Evolutionary conservation across 73 alveolate genomes (phyloP).

Genomic region (Tetrahymena malaccensis): DNA sequence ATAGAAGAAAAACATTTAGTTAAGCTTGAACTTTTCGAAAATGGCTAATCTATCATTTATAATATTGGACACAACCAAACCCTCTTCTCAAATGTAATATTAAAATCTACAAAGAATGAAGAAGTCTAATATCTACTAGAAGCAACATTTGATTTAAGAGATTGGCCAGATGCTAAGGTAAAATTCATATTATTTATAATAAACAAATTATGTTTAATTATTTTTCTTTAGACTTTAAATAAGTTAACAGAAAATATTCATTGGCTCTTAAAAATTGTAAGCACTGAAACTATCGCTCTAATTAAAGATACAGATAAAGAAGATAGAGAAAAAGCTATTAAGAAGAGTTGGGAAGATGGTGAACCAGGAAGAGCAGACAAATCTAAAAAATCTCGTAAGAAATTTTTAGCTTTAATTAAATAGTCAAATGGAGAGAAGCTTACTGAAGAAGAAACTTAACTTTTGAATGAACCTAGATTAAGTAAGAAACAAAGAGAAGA

Average conservation of each 20-base stretch:
- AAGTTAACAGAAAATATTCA: conserved; percentile 49
- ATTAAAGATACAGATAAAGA: conserved; percentile 93
- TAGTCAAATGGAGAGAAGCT: conserved; percentile 70
- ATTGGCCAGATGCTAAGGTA: conserved; percentile 66
- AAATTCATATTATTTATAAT: neutral
- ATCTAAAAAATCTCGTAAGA: conserved; percentile 83
- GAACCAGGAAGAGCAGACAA: conserved; percentile 97
- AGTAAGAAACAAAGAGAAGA: conserved; percentile 40
- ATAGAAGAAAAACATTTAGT: conserved; percentile 39
- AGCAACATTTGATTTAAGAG: conserved; percentile 65
- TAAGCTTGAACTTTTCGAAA: conserved; percentile 53
- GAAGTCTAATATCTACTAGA: conserved; percentile 46
- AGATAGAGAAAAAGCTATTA: conserved; percentile 88
- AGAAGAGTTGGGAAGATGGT: conserved; percentile 90
- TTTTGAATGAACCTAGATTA: conserved; percentile 37
- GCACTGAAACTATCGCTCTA: conserved; percentile 86
- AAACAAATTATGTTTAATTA: neutral
- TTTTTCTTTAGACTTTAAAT: neutral
- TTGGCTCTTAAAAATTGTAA: conserved; percentile 82
- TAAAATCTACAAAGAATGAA: conserved; percentile 36
- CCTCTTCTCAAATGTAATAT: conserved; percentile 60
- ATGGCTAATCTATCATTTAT: conserved; percentile 45
- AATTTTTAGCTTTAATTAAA: conserved; percentile 64
- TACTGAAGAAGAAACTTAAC: conserved; percentile 19
- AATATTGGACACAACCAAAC: conserved; percentile 62